Percentiles rank a stretch among this genome's conserved stretches.
phyloP scores from a whole-genome alignment of 371 early-diverging fungal genomes.

The Syncephalastrum monosporum region DNA sequence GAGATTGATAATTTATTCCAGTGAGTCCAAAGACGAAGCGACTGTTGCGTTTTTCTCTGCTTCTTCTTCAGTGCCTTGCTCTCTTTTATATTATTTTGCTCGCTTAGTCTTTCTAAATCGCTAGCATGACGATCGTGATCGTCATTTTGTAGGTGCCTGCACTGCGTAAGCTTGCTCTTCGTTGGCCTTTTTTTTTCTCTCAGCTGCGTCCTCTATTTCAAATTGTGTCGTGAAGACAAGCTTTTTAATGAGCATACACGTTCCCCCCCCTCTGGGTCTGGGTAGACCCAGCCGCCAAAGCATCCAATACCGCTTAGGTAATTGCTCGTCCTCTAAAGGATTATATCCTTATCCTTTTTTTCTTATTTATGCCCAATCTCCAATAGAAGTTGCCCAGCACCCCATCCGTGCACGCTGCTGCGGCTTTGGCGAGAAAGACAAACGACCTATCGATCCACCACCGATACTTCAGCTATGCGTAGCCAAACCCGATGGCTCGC shows the following conservation, averaged over 20 bases:
- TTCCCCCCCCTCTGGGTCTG: constrained; percentile 23
- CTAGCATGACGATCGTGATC: no score
- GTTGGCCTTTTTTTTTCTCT: not conserved
- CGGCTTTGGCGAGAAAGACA: constrained; percentile 73
- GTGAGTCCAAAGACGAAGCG: no score
- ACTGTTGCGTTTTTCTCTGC: not conserved
- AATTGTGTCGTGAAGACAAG: not conserved
- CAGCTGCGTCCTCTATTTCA: not conserved
- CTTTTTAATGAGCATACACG: constrained; percentile 9
- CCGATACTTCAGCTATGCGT: constrained; percentile 54
- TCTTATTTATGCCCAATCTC: not conserved
- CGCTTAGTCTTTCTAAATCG: not conserved
- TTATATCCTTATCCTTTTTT: not conserved
- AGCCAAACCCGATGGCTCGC: constrained; percentile 7
- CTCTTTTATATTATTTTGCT: constrained; percentile 1
- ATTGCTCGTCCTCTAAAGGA: not conserved
- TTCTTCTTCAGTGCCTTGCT: not conserved
- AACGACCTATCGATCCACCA: constrained; percentile 71
- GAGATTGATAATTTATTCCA: no score
- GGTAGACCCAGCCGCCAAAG: constrained; percentile 20
- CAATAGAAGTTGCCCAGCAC: constrained; percentile 54
- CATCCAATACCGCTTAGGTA: constrained; percentile 24
- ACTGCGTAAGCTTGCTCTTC: not conserved
- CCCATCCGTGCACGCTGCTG: constrained; percentile 68
- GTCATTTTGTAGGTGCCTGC: no score